Evolutionary conservation across 164 flowering plant genomes (phyloP).

Genomic region (Sedum album): DNA sequence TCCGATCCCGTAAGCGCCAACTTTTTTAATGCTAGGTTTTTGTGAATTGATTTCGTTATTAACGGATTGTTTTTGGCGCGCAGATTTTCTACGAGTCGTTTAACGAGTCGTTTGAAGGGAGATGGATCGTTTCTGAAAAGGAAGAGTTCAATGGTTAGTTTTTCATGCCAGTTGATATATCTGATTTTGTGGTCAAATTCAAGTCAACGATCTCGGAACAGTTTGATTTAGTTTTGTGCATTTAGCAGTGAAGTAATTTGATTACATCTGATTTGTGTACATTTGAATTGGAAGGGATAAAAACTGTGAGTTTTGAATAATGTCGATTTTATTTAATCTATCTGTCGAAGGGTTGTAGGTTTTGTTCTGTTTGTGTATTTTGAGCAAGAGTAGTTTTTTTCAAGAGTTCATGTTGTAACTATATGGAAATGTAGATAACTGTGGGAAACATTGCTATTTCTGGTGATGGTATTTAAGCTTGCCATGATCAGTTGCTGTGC

Average conservation of each 20-base stretch:
- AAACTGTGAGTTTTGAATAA: too few species aligned
- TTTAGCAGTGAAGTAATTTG: background rate
- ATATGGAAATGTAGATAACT: background rate
- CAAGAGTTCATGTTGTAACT: background rate
- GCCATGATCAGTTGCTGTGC: too few species aligned
- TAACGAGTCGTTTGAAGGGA: conserved; percentile 60
- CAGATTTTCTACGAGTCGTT: conserved; percentile 77
- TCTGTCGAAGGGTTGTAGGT: too few species aligned
- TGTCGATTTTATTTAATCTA: too few species aligned
- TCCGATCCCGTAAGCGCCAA: background rate
- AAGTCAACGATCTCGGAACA: background rate
- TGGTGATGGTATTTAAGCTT: background rate
- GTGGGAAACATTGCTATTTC: background rate
- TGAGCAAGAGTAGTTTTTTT: too few species aligned
- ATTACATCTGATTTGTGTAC: background rate
- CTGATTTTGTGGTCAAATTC: background rate
- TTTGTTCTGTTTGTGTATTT: too few species aligned
- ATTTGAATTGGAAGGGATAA: too few species aligned
- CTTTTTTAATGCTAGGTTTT: background rate
- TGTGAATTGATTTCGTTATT: background rate
- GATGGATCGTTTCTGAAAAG: conserved; percentile 74
- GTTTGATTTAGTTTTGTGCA: background rate
- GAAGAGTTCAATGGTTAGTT: conserved; percentile 55
- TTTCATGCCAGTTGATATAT: background rate
- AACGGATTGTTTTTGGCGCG: background rate